Percentiles rank a stretch among this genome's conserved stretches.
Conservation (phyloP, 495 filamentous ascomycete species). For the Aspergillus olivimuriae region DNA sequence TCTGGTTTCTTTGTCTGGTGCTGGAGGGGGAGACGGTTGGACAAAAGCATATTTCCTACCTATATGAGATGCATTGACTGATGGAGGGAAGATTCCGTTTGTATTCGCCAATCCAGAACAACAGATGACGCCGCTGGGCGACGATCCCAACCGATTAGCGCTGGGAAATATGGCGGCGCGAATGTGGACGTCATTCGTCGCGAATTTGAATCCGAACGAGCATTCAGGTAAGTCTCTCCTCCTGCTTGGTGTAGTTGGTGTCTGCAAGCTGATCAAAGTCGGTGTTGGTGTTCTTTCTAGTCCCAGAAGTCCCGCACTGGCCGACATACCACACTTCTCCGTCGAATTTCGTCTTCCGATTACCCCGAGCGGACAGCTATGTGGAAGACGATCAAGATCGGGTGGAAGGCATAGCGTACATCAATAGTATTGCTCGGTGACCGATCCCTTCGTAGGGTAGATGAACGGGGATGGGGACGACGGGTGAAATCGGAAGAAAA, state of each 20-base stretch:
- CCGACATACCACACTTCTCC: no score
- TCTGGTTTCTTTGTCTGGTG: no score
- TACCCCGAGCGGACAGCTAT: slow-evolving; percentile 26
- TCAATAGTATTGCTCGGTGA: slow-evolving; percentile 29
- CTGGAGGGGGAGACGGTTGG: background rate
- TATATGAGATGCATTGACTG: no score
- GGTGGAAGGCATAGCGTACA: slow-evolving; percentile 21
- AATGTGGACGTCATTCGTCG: slow-evolving; percentile 50
- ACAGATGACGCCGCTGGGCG: slow-evolving; percentile 24
- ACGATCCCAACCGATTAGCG: slow-evolving; percentile 23
- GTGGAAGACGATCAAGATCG: slow-evolving; percentile 27
- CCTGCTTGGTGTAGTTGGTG: background rate
- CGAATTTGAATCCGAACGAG: slow-evolving; percentile 44
- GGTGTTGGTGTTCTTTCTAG: slow-evolving; percentile 10
- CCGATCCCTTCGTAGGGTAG: no score
- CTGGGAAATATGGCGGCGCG: slow-evolving; percentile 39
- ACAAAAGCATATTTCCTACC: no score
- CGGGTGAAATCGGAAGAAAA: no score
- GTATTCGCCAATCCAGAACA: slow-evolving; percentile 47
- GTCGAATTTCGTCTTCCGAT: slow-evolving; percentile 30
- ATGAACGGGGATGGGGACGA: no score
- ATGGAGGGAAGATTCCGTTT: slow-evolving; percentile 26
- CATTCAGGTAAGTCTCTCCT: slow-evolving; percentile 20
- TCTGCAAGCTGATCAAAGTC: background rate
- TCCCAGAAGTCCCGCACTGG: slow-evolving; percentile 21